Evolutionary conservation across 2,329 filamentous ascomycete species (phyloP).

Genomic region (Calonectria fujianensis): DNA sequence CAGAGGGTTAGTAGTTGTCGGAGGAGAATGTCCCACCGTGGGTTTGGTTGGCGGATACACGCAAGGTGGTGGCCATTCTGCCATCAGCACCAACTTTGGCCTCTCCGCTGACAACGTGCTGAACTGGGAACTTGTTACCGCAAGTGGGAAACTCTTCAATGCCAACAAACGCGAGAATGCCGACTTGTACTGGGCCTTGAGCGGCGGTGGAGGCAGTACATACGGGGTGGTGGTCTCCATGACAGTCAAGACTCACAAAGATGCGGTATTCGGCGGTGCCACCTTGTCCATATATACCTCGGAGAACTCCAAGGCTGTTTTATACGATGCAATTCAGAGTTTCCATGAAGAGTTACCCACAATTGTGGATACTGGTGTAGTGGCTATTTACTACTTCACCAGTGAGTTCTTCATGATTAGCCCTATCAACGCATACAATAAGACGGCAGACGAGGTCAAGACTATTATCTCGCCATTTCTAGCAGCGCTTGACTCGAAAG

Average conservation of each 20-base stretch:
- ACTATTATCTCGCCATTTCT: conserved; percentile 62
- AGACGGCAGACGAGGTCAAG: conserved; percentile 64
- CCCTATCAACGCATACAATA: conserved; percentile 67
- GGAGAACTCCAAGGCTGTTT: conserved; percentile 60
- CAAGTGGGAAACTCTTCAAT: conserved; percentile 65
- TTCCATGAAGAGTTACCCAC: conserved; percentile 66
- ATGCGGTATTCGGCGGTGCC: conserved; percentile 62
- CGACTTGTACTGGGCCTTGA: conserved; percentile 79
- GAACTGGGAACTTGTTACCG: conserved; percentile 72
- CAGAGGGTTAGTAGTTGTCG: conserved; percentile 63
- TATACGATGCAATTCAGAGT: conserved; percentile 68
- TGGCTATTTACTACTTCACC: conserved; percentile 68
- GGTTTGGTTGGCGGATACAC: conserved; percentile 77
- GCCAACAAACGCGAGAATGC: conserved; percentile 68
- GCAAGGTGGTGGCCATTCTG: conserved; percentile 74
- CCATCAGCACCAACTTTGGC: conserved; percentile 71
- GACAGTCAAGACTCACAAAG: conserved; percentile 71
- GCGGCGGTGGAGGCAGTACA: conserved; percentile 75
- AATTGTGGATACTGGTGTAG: conserved; percentile 70
- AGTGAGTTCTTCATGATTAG: conserved; percentile 64
- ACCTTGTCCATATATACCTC: conserved; percentile 64
- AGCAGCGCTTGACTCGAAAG: conserved; percentile 32
- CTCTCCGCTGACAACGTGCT: conserved; percentile 76
- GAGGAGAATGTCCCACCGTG: conserved; percentile 73
- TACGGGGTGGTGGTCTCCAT: conserved; percentile 74